Base-by-base conservation (phyloP, 164 flowering plant genomes). In the Tetracentron sinense region DNA sequence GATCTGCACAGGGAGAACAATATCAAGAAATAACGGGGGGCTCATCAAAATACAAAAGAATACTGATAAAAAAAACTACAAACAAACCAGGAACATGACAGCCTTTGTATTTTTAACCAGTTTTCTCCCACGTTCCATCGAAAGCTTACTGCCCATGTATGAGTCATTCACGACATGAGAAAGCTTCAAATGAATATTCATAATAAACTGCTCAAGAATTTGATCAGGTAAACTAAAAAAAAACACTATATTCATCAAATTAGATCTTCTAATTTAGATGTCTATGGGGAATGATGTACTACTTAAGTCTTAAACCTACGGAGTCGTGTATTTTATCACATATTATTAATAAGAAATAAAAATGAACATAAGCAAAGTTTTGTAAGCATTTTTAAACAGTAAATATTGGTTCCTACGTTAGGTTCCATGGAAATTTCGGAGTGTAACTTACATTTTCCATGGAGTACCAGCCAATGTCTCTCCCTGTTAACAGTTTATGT, bases 71-170 rank as follows among this genome's bases (percentile, higher is more conserved):
- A 31, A 33, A 31, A 17, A 30, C 21, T 26, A 51, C 15, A 21
- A 51, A 12, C 44, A 52, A 58, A 70, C 73, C 68, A 70, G 58
- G 64, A 70, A 31, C 68, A 70, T 47, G 20, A 64, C 48, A 52
- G 54, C 48, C 42, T 28, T 31, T 61, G 71, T 63, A 62, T 64
- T 49, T 68, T 52, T 66, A 56, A 75, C 58, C 49, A 75, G 61
- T 42, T 61, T 60, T 67, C 62, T 71, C 55, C 58, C 47, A 1
- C 69, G 65, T 49, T 70, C 69, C 58, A 64, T 42, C 33, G 78
- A 33, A 42, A 59, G 78, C 44, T 75, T 75, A 64, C 78, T 75
- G 75, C 50, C 17, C 54, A 67, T 51, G 52, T 17, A 61, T 22
- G 60, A 61, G 29, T 25, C 2, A 35, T 46, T 57, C 57, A 61